Evolutionary conservation across 768 basidiomycete species (phyloP).

Genomic region (Phaffia tasmanica): DNA sequence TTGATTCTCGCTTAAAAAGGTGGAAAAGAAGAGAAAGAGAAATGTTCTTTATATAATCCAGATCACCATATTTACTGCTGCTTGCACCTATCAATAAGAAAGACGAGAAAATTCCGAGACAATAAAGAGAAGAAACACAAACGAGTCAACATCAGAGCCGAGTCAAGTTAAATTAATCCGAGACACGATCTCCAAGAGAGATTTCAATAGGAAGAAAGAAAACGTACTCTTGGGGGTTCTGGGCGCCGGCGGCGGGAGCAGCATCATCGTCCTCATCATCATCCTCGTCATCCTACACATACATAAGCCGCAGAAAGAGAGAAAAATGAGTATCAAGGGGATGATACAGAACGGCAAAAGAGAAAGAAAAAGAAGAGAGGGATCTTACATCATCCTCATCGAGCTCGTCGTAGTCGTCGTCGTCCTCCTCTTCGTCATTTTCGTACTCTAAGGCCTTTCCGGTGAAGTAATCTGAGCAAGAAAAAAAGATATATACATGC

Average conservation of each 20-base stretch:
- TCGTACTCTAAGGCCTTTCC: slow-evolving; percentile 85
- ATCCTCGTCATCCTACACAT: slow-evolving; percentile 53
- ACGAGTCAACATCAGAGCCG: not conserved
- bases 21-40: too few species aligned
- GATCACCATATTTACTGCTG: slow-evolving; percentile 51
- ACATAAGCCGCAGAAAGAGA: slow-evolving; percentile 26
- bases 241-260: slow-evolving; percentile 38
- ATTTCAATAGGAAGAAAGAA: not conserved
- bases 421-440: slow-evolving; percentile 35
- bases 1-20: too few species aligned
- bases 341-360: not conserved
- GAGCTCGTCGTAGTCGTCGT: slow-evolving; percentile 32
- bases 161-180: not conserved
- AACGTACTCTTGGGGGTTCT: slow-evolving; percentile 62
- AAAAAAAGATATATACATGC: not conserved
- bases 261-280: slow-evolving; percentile 54
- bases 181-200: not conserved
- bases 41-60: not conserved
- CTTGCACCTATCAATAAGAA: slow-evolving; percentile 45
- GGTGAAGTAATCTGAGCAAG: slow-evolving; percentile 58
- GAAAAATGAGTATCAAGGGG: not conserved
- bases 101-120: not conserved
- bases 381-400: slow-evolving; percentile 48
- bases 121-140: not conserved
- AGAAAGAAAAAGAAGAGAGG: slow-evolving; percentile 17